phyloP scores from a whole-genome alignment of 2,329 filamentous ascomycete genomes.

The Arachnopeziza araneosa region DNA sequence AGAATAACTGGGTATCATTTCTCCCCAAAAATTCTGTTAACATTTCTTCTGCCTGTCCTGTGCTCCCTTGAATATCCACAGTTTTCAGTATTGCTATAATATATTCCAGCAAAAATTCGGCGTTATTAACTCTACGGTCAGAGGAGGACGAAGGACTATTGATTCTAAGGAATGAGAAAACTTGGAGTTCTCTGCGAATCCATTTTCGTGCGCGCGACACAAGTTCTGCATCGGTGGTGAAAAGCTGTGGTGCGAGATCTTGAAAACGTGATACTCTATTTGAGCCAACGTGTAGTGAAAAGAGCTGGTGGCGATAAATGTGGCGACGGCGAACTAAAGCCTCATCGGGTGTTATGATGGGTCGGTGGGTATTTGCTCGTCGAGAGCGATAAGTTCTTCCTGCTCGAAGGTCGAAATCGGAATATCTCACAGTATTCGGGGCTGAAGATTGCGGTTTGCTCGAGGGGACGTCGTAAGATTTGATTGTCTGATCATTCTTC shows the following conservation, averaged over 20 bases:
- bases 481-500: constrained; percentile 44
- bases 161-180: constrained; percentile 66
- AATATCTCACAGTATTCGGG: constrained; percentile 2
- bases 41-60: constrained; percentile 74
- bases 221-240: constrained; percentile 60
- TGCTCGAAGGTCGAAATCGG: constrained; percentile 10
- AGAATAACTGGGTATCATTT: constrained; percentile 65
- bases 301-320: constrained; percentile 68
- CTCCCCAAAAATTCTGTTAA: constrained; percentile 72
- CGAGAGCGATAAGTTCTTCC: constrained; percentile 15
- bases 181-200: constrained; percentile 76
- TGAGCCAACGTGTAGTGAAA: constrained; percentile 75
- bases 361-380: constrained; percentile 5
- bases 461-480: constrained; percentile 50
- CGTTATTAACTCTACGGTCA: constrained; percentile 55
- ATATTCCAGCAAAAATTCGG: constrained; percentile 83
- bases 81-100: constrained; percentile 77
- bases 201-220: constrained; percentile 74
- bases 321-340: constrained; percentile 52
- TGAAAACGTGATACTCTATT: constrained; percentile 73
- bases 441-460: constrained; percentile 5
- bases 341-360: constrained; percentile 19
- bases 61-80: constrained; percentile 73
- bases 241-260: constrained; percentile 63
- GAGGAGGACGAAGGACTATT: constrained; percentile 16